Conservation (phyloP, 23 red algal genomes). For the Chondrus crispus region DNA sequence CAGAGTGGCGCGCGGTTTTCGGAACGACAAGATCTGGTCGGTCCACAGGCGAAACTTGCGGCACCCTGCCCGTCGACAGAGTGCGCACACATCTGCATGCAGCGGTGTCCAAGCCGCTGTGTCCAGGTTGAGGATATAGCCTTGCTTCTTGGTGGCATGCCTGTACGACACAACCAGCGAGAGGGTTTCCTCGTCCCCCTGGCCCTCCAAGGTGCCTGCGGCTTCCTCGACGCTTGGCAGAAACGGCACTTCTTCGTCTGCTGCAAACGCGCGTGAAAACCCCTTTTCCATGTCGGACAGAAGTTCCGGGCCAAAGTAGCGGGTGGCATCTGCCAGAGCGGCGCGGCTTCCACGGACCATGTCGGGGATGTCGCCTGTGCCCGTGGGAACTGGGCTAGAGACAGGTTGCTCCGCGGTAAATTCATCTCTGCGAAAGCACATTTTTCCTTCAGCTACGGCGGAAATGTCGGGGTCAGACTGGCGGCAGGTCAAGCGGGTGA, state of each 20-base stretch:
- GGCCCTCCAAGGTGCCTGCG: neutral
- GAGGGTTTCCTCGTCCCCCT: neutral
- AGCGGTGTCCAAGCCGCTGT: neutral
- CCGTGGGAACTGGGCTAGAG: neutral
- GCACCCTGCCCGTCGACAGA: neutral
- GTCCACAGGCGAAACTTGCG: neutral
- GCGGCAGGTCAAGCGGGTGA: constrained; percentile 7
- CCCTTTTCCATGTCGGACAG: neutral
- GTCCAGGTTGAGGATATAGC: neutral
- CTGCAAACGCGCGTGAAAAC: neutral
- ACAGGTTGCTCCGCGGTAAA: neutral
- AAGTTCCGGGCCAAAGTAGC: neutral
- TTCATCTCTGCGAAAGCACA: neutral
- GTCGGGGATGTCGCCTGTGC: too few species aligned
- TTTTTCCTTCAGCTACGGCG: neutral
- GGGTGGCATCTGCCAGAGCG: neutral
- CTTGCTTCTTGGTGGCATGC: neutral
- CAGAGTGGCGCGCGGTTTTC: neutral
- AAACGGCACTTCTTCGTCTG: neutral
- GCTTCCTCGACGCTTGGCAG: neutral
- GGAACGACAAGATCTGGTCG: neutral
- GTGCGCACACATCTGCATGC: neutral
- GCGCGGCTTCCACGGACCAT: neutral
- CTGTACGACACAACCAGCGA: constrained; percentile 2
- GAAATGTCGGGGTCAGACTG: neutral